Evolutionary conservation across 169 alveolate genomes (phyloP).

Genomic region (Cryptosporidium meleagridis): DNA sequence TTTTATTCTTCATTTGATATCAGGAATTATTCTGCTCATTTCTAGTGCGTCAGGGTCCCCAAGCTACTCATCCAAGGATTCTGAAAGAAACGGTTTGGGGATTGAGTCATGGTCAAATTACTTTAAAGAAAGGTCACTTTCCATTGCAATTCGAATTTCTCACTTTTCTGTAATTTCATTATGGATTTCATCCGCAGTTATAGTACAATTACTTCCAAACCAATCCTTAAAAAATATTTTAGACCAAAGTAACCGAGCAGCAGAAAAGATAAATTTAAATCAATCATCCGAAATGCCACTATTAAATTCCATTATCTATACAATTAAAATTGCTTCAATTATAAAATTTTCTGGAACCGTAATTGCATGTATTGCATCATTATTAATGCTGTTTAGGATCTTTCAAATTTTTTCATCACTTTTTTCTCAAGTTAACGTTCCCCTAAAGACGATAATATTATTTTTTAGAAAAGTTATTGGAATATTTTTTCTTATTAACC

Average conservation of each 20-base stretch:
- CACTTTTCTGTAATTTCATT: constrained; percentile 16
- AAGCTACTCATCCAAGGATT: neutral
- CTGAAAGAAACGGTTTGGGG: neutral
- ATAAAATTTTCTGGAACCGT: constrained; percentile 27
- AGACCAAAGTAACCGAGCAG: constrained; percentile 21
- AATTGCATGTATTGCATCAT: constrained; percentile 38
- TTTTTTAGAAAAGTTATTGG: constrained; percentile 54
- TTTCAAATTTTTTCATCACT: constrained; percentile 65
- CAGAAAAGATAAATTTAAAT: neutral
- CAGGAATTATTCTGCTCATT: constrained; percentile 46
- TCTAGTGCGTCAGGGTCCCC: constrained; percentile 18
- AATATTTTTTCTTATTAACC: constrained; percentile 21
- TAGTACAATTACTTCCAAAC: constrained; percentile 50
- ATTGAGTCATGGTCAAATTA: constrained; percentile 59
- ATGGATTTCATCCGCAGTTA: constrained; percentile 45
- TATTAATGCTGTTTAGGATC: constrained; percentile 45
- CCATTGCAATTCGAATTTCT: constrained; percentile 45
- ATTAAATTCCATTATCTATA: constrained; percentile 27
- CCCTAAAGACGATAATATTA: constrained; percentile 36
- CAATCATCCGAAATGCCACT: constrained; percentile 28
- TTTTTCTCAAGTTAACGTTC: constrained; percentile 47
- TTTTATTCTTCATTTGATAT: constrained; percentile 35
- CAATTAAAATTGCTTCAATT: constrained; percentile 43
- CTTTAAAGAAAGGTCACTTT: constrained; percentile 48
- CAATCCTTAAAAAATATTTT: constrained; percentile 6